Evolutionary conservation across 2,329 filamentous ascomycete species (phyloP), one percentile per base, ranked within the genome.

Genomic region (Mollisia scopiformis): DNA sequence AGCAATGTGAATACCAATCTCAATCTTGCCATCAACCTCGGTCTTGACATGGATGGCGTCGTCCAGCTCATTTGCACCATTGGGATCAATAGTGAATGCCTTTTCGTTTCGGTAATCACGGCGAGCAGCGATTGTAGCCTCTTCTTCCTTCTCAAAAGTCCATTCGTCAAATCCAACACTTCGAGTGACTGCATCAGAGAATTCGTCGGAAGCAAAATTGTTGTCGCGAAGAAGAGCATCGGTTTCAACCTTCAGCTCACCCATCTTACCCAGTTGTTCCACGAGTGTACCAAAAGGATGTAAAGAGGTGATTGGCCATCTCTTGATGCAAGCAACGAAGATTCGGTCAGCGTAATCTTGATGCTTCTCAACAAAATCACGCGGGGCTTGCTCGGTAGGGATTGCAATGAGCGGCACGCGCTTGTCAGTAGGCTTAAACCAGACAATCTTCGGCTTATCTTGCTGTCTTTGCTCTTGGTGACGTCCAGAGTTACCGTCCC

Each of bases 401-500:
- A 99, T 99, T 57, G 95, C 95, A 76, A 99, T 99, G 67, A 99
- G 83, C 53, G 95, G 95, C 51, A 99, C 95, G 73, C 95, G 92
- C 85, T 99, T 98, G 79, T 99, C 95, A 1, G 95, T 99, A 61
- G 95, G 95, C 83, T 99, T 99, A 82, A 99, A 99, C 95, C 95
- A 99, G 43, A 99, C 95, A 78, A 99, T 99, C 87, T 99, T 99
- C 65, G 95, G 95, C 79, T 97, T 97, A 66, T 99, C 95, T 75
- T 96, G 93, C 65, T 91, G 87, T 57, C 93, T 91, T 66, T 90
- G 88, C 63, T 93, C 91, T 67, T 95, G 88, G 56, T 88, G 85
- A 64, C 90, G 88, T 57, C 80, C 79, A 66, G 84, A 84, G 67
- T 82, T 84, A 64, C 93, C 94, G 74, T 98, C 94, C 69, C 94